These are phyloP conservation scores for Taphrina deformans DNA, from an alignment of 1,139 yeast species.

Conservation along the genomic window DNA sequence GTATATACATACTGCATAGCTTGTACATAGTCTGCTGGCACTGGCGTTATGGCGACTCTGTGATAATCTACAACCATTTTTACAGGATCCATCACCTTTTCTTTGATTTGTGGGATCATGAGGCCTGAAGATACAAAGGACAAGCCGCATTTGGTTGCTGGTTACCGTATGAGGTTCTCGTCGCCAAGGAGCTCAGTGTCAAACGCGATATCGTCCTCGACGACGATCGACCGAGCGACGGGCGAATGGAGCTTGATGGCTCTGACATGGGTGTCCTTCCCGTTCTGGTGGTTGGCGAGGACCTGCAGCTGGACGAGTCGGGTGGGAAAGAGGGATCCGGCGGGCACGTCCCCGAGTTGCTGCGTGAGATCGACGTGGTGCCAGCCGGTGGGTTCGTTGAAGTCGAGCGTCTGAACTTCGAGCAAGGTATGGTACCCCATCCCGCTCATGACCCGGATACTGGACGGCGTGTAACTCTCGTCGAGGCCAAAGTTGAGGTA, in stretches of 20 bases:
- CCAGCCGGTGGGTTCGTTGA: constrained; percentile 82
- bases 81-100: too few relatives aligned
- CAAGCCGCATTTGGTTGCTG: background rate
- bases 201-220: background rate
- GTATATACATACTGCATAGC: too few relatives aligned
- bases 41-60: background rate
- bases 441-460: constrained; percentile 72
- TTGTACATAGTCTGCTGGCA: background rate
- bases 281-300: constrained; percentile 85
- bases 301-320: constrained; percentile 70
- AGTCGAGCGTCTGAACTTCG: constrained; percentile 66
- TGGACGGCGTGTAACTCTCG: constrained; percentile 89
- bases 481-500: constrained; percentile 69
- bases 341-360: background rate
- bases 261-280: constrained; percentile 90
- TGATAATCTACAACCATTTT: too few relatives aligned
- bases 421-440: constrained; percentile 80
- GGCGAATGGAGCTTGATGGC: constrained; percentile 63
- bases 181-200: background rate
- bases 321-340: background rate
- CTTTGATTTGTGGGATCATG: too few relatives aligned
- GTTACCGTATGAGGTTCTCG: background rate
- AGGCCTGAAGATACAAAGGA: too few relatives aligned
- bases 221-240: constrained; percentile 29
- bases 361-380: constrained; percentile 56